Evolutionary conservation across 495 filamentous ascomycete genomes (phyloP).

Genomic region (Aspergillus baeticus): DNA sequence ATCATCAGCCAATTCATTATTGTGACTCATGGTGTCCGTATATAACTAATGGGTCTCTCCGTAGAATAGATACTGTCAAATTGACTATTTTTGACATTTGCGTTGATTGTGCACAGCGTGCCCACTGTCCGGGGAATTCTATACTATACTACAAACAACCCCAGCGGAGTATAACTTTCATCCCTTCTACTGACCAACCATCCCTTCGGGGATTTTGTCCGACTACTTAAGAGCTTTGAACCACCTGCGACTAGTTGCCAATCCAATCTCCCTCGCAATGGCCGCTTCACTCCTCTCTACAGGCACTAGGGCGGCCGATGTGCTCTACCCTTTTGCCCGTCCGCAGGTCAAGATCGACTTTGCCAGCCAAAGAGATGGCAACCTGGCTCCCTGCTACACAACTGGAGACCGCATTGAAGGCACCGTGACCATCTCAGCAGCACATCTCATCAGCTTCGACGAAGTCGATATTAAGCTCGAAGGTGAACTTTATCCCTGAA

Average conservation of each 20-base stretch:
- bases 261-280: neutral
- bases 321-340: slow-evolving; percentile 25
- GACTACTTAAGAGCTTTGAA: neutral
- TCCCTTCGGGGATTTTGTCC: neutral
- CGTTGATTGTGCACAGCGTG: neutral
- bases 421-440: slow-evolving; percentile 55
- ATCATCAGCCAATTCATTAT: too few species aligned
- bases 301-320: neutral
- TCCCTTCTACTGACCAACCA: neutral
- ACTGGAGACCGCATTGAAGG: slow-evolving; percentile 62
- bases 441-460: slow-evolving; percentile 73
- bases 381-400: slow-evolving; percentile 50
- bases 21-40: too few species aligned
- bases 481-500: slow-evolving; percentile 48
- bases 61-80: too few species aligned
- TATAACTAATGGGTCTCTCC: too few species aligned
- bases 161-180: neutral
- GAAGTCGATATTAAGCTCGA: slow-evolving; percentile 77
- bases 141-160: neutral
- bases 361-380: slow-evolving; percentile 30
- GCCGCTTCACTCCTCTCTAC: neutral
- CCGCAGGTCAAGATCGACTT: slow-evolving; percentile 39
- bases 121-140: neutral
- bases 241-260: neutral
- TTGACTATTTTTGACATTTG: neutral